Conservation (phyloP, 1,284 basidiomycete genomes). For the Xerocomus nothofagi region DNA sequence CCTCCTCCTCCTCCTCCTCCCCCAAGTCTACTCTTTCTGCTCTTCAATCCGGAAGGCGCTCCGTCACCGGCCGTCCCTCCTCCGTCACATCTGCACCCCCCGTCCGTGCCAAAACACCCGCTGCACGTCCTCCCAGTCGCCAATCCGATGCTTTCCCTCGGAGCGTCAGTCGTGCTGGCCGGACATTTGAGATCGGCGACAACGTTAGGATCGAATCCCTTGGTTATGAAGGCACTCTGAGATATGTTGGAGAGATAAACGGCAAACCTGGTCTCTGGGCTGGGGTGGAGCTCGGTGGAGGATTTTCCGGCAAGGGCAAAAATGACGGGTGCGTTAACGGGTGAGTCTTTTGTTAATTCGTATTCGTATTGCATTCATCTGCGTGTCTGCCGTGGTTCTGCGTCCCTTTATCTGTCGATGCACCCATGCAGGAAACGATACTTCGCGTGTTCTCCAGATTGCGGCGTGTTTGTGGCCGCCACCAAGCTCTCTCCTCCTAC, state of each 20-base stretch:
- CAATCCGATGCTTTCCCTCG: conserved; percentile 57
- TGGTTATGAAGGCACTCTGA: conserved; percentile 79
- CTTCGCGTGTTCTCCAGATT: conserved; percentile 82
- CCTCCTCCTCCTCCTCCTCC: conserved; percentile 51
- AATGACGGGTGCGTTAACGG: conserved; percentile 90
- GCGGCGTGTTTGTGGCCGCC: conserved; percentile 88
- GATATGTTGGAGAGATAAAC: conserved; percentile 80
- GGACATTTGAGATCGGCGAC: conserved; percentile 70
- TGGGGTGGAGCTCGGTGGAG: conserved; percentile 85
- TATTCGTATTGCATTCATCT: neutral
- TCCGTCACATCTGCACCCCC: conserved; percentile 47
- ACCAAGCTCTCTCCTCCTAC: conserved; percentile 80
- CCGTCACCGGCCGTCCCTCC: conserved; percentile 45
- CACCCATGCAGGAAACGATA: conserved; percentile 65
- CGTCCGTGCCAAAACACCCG: conserved; percentile 54
- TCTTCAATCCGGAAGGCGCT: conserved; percentile 41
- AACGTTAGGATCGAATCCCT: conserved; percentile 82
- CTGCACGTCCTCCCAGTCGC: conserved; percentile 56
- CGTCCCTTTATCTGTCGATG: conserved; percentile 11
- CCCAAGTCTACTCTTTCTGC: conserved; percentile 34
- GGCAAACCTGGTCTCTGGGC: conserved; percentile 89
- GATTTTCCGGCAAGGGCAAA: conserved; percentile 91
- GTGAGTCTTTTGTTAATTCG: conserved; percentile 49
- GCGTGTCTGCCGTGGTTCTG: neutral
- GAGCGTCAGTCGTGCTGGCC: conserved; percentile 44